phyloP scores from a whole-genome alignment of 306 rosid genomes.

The Quercus engelmannii region DNA sequence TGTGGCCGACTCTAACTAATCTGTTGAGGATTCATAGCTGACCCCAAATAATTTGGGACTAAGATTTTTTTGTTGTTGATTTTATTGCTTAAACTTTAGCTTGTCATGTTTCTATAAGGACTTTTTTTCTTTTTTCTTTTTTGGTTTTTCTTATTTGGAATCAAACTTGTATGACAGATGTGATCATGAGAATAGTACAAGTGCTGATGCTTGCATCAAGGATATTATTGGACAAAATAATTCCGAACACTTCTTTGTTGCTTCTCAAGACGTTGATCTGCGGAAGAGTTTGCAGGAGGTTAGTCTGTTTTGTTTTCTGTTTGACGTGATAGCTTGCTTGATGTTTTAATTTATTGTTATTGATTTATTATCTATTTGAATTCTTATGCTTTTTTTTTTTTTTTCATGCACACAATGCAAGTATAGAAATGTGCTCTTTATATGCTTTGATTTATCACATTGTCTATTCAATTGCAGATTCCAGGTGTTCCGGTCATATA shows the following conservation, averaged over 20 bases:
- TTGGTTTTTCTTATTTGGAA: not conserved
- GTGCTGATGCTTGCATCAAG: slow-evolving; percentile 57
- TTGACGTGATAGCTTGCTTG: not conserved
- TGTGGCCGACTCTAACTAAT: not conserved
- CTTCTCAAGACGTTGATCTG: slow-evolving; percentile 64
- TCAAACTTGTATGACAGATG: slow-evolving; percentile 47
- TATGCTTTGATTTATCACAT: not conserved
- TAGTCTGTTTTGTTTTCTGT: not conserved
- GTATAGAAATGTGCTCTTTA: not conserved
- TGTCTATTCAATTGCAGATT: slow-evolving; percentile 36
- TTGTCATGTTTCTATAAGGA: too few species aligned
- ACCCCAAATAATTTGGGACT: not conserved
- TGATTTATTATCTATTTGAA: not conserved
- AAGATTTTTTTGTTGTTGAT: too few species aligned
- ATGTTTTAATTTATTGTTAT: not conserved
- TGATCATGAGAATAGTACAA: slow-evolving; percentile 49
- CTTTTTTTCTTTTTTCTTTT: too few species aligned
- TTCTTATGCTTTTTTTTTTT: not conserved
- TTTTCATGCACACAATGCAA: not conserved
- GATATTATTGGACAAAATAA: slow-evolving; percentile 71
- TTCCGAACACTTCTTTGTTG: slow-evolving; percentile 77
- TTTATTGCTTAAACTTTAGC: not conserved
- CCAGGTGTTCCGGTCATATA: slow-evolving; percentile 79
- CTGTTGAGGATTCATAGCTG: not conserved
- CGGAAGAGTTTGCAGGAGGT: slow-evolving; percentile 64